phyloP scores from a whole-genome alignment of 163 green algal species.

The Chlorella variabilis region DNA sequence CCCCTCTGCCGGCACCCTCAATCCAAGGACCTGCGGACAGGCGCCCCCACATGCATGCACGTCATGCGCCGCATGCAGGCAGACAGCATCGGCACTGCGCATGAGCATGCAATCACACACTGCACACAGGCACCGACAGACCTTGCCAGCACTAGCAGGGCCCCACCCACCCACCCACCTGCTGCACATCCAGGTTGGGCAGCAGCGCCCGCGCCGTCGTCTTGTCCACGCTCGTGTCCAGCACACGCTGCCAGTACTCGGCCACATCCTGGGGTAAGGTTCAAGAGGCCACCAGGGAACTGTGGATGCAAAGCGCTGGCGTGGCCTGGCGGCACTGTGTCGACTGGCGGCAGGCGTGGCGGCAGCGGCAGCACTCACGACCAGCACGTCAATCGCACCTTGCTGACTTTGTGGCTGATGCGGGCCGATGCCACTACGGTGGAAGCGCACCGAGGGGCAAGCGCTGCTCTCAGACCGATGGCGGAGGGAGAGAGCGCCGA shows the following conservation, averaged over 20 bases:
- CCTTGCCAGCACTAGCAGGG: too few species aligned
- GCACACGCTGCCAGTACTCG: constrained; percentile 48
- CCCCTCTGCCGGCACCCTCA: not conserved
- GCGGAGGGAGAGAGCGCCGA: not conserved
- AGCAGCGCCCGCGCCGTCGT: constrained; percentile 49
- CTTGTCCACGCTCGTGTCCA: constrained; percentile 51
- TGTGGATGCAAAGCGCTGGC: not conserved
- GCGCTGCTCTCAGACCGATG: not conserved
- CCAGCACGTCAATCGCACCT: not conserved
- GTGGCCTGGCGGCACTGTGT: not conserved
- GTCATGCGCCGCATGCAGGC: too few species aligned
- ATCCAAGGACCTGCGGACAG: too few species aligned
- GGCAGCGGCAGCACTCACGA: too few species aligned
- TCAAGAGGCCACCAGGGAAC: not conserved
- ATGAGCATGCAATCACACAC: too few species aligned
- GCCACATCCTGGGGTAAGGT: constrained; percentile 45
- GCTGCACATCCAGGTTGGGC: constrained; percentile 45
- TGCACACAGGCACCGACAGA: too few species aligned
- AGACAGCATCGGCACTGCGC: too few species aligned
- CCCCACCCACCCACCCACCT: too few species aligned
- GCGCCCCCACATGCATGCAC: too few species aligned
- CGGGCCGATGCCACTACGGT: not conserved
- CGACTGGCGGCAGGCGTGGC: not conserved
- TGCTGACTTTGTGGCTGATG: constrained; percentile 3
- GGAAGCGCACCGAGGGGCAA: not conserved